phyloP scores from a whole-genome alignment of 352 stramenopile species.

The Phytophthora chlamydospora region DNA sequence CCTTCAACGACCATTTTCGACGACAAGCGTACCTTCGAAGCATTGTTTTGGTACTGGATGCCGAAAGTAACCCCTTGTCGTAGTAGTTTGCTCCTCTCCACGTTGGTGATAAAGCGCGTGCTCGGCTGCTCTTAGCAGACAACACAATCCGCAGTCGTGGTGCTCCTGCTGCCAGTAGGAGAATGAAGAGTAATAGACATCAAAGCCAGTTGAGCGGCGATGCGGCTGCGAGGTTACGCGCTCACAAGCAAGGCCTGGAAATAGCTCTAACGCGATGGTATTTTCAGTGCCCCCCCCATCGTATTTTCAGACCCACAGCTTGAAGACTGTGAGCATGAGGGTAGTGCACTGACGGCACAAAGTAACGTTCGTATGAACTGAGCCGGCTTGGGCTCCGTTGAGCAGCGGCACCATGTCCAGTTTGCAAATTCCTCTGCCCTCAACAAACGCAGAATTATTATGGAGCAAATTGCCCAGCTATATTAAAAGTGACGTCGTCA shows the following conservation, averaged over 20 bases:
- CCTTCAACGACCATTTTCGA: neutral
- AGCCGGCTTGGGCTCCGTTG: conserved; percentile 7
- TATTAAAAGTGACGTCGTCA: no score
- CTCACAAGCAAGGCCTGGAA: conserved; percentile 16
- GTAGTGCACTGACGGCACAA: neutral
- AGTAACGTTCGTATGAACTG: conserved; percentile 2
- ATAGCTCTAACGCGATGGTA: conserved; percentile 26
- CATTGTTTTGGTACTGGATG: conserved; percentile 9
- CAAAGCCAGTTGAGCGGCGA: neutral
- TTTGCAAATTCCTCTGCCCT: conserved; percentile 3
- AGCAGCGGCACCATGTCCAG: conserved; percentile 3
- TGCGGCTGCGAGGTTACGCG: conserved; percentile 16
- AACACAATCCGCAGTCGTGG: conserved; percentile 12
- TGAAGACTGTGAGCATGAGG: neutral
- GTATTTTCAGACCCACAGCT: conserved; percentile 7
- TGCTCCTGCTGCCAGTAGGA: conserved; percentile 2
- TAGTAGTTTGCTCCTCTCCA: no score
- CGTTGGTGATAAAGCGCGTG: conserved; percentile 1
- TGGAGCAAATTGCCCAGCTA: no score
- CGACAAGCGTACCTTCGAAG: conserved; percentile 19
- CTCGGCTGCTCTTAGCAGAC: conserved; percentile 1
- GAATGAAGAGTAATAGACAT: conserved; percentile 24
- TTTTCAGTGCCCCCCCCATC: conserved; percentile 3
- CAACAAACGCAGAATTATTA: no score
- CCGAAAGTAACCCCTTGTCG: no score